Evolutionary conservation across 441 rosid species (phyloP), one percentile per base, ranked within the genome.

Genomic region (Gossypium davidsonii): DNA sequence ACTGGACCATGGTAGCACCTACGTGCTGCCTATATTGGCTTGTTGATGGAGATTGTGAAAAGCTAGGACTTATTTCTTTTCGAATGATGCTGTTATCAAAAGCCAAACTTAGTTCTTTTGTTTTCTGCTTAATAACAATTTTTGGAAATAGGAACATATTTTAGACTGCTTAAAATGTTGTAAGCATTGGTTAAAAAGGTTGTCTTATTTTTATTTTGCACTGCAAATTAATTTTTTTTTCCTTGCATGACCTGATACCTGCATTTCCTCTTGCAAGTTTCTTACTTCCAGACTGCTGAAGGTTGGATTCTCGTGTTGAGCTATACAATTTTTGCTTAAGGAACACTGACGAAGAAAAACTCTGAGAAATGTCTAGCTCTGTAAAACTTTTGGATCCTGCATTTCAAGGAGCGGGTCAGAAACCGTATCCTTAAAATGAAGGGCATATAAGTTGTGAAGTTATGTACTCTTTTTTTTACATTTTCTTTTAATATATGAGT

Each of bases 371-470:
- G 99, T 90, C 99, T 75, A 85, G 83, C 78, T 79, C 98, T 71
- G 69, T 84, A 44, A 93, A 93, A 83, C 79, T 81, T 67, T 70
- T 88, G 84, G 99, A 95, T 84, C 94, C 98, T 78, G 96, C 97
- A 51, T 95, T 95, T 82, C 98, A 91, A 73, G 97, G 99, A 81
- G 92, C 80, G 26, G 99, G 99, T 17, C 97, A 93, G 83, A 91
- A 89, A 90, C 77, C 80, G 99, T 93, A 95, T 91, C 92, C 96
- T 89, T 79, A 66, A 48, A 28, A n/a, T 2, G 55, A 74, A 28
- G 12, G 73, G 56, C 31, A 57, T 59, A 28, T 76, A n/a, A 15
- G 67, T 59, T 58, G 7, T 26, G 31, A 60, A 44, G 15, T 72
- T 60, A 17, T 60, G 15, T 4, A 44, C 39, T 58, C 76, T 56